These are phyloP conservation scores for Paramecium sexaurelia DNA, from an alignment of 73 alveolate genomes.

Conservation along the genomic window DNA sequence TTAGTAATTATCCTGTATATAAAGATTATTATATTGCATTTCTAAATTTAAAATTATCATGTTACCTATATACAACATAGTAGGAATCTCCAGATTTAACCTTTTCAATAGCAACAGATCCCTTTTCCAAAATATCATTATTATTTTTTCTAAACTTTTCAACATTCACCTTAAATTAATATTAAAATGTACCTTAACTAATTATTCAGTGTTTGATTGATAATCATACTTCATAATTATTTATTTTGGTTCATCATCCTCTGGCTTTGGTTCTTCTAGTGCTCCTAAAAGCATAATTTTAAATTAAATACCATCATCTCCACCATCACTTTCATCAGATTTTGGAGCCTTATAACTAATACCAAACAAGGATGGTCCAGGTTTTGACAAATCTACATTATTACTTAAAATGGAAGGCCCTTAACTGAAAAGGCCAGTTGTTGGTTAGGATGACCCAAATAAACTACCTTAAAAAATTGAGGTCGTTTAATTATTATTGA, in stretches of 20 bases:
- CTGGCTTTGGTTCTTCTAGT: conserved; percentile 31
- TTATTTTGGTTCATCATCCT: conserved; percentile 50
- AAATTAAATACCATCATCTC: not conserved
- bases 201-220: conserved; percentile 27
- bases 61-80: not conserved
- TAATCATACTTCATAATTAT: conserved; percentile 33
- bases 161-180: not conserved
- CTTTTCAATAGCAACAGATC: conserved; percentile 51
- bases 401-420: not conserved
- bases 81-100: not conserved
- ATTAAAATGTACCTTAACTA: not conserved
- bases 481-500: not conserved
- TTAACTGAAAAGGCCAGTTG: not conserved
- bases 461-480: not conserved
- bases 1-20: conserved; percentile 30
- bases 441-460: not conserved
- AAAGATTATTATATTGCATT: conserved; percentile 11
- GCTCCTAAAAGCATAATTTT: not conserved
- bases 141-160: conserved; percentile 48
- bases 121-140: conserved; percentile 14
- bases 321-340: conserved; percentile 39
- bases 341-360: not conserved
- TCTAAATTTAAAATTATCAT: not conserved
- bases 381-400: conserved; percentile 43
- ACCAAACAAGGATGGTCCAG: conserved; percentile 21